Evolutionary conservation across 2,329 filamentous ascomycete genomes (phyloP).

Genomic region (Verticillium albo-atrum): DNA sequence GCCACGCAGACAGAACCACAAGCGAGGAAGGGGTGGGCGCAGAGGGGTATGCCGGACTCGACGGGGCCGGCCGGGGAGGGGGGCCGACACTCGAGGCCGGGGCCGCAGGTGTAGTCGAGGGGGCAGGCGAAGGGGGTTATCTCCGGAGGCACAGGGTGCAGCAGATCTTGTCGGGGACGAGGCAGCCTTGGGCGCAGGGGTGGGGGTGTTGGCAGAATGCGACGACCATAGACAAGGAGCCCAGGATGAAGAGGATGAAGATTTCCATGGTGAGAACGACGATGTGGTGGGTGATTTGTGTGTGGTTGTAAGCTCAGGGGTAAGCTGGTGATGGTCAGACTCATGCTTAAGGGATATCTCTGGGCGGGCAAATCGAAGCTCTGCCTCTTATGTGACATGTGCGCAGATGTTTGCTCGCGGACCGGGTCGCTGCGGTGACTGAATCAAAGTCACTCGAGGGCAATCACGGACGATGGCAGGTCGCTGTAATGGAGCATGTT

Average conservation of each 20-base stretch:
- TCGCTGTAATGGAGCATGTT: neutral
- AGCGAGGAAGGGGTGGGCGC: neutral
- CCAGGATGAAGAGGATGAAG: neutral
- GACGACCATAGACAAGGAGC: neutral
- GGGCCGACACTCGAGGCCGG: neutral
- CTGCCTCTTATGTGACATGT: neutral
- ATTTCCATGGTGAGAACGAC: neutral
- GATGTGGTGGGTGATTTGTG: neutral
- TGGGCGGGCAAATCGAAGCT: neutral
- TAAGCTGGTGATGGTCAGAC: neutral
- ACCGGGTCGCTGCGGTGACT: neutral
- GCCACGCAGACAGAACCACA: constrained; percentile 1
- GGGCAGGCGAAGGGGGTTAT: neutral
- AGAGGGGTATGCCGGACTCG: neutral
- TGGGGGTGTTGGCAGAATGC: neutral
- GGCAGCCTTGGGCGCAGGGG: neutral
- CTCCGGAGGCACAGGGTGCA: neutral
- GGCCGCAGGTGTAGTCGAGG: neutral
- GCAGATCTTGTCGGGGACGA: neutral
- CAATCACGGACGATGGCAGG: neutral
- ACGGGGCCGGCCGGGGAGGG: neutral
- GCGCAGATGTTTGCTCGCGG: neutral
- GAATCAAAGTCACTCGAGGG: neutral
- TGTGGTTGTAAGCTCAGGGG: neutral
- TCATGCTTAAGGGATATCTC: neutral